Base-by-base conservation (phyloP, 345 rosid genomes). In the Salix dunnii region DNA sequence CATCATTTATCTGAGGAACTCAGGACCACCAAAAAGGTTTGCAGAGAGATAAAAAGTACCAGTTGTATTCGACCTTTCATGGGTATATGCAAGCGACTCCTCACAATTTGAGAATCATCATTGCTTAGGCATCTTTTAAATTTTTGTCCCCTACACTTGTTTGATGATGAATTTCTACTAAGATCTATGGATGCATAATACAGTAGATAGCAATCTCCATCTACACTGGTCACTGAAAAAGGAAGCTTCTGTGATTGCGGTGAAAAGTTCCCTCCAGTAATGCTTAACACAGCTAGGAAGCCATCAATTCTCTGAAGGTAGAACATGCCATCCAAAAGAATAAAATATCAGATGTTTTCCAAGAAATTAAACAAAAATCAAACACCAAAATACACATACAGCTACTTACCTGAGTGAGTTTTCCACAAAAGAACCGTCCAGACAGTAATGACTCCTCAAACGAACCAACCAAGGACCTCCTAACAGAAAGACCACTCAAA, bases 21-120 rank as follows among this genome's bases (percentile, higher is more conserved):
- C 27, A 12, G 49, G 66, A 76, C 68, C n/a, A 31, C 35, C 51
- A 71, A 70, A 66, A 33, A 35, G 53, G 55, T 28, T 71, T 77
- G 27, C 25, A 64, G 49, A 77, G 75, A 81, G 66, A 68, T 61
- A 71, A 51, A 30, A 48, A 67, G 65, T 89, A 95, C 97, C 94
- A 92, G 85, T 81, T 95, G 97, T 76, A 95, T 87, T 72, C 97
- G 93, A 74, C 99, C 99, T 90, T 95, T 95, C 91, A 92, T 88
- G 53, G 97, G 97, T 62, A 92, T 84, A 70, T 93, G 90, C 31
- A 90, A 70, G 36, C 91, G 84, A 80, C 90, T 92, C 86, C 86
- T 88, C 48, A 89, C 80, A 80, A 85, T 77, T 81, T 89, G 97
- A 67, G 79, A 76, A 81, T 91, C 99, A 79, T 88, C 87, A 82